Percentiles rank a stretch among this genome's conserved stretches.
These are phyloP conservation scores for Talaromyces verruculosus DNA, from an alignment of 2,329 filamentous ascomycete species.

Conservation along the genomic window DNA sequence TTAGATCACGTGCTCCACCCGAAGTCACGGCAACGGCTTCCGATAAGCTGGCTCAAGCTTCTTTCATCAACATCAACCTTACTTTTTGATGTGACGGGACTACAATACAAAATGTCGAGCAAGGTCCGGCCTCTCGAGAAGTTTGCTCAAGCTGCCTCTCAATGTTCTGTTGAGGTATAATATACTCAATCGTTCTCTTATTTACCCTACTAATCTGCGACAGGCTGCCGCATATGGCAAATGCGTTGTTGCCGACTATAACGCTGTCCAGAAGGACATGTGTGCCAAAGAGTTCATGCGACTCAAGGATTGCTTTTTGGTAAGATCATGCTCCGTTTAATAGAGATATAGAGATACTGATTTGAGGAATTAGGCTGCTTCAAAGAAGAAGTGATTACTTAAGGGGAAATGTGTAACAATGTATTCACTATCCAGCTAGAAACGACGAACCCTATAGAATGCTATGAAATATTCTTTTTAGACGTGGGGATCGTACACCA, in stretches of 20 bases:
- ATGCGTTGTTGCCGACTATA: constrained; percentile 88
- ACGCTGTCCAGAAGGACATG: constrained; percentile 85
- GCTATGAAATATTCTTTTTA: constrained; percentile 10
- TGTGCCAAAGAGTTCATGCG: constrained; percentile 81
- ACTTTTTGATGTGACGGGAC: not conserved
- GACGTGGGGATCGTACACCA: constrained; percentile 15
- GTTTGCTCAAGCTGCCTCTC: constrained; percentile 63
- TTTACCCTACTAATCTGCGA: not conserved
- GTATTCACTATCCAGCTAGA: constrained; percentile 13
- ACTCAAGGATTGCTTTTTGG: constrained; percentile 84
- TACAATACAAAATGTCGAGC: constrained; percentile 41
- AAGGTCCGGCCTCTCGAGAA: constrained; percentile 66
- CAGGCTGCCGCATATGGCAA: constrained; percentile 85
- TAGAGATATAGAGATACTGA: no score
- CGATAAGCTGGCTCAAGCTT: not conserved
- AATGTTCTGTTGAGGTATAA: constrained; percentile 65
- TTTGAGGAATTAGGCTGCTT: constrained; percentile 46
- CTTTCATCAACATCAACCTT: not conserved
- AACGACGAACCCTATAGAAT: constrained; percentile 5
- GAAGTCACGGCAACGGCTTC: not conserved
- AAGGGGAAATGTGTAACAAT: not conserved
- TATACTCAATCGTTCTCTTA: not conserved
- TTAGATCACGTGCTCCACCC: not conserved
- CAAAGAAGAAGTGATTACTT: constrained; percentile 47
- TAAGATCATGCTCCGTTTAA: constrained; percentile 45